A percentile compares a stretch with the other conserved stretches of the same genome.
Conservation (phyloP, 2,329 filamentous ascomycete species). For the Pezicula carpinea region DNA sequence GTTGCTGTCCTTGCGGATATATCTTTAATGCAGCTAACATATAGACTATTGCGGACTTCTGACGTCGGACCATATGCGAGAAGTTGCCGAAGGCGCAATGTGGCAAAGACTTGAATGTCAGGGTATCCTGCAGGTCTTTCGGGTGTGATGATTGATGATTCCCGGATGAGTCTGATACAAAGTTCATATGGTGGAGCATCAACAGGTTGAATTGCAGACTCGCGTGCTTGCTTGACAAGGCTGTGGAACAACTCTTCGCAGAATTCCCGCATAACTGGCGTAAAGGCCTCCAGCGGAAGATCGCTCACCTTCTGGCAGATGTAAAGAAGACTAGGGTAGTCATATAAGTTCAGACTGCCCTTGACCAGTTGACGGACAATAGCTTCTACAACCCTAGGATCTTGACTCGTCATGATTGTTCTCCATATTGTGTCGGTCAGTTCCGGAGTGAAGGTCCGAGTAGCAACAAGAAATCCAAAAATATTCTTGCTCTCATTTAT, state of each 20-base stretch:
- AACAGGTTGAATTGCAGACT: slow-evolving; percentile 30
- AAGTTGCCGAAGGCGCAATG: slow-evolving; percentile 56
- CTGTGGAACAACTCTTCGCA: slow-evolving; percentile 52
- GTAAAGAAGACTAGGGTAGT: slow-evolving; percentile 51
- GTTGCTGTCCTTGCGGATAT: slow-evolving; percentile 58
- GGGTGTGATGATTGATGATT: slow-evolving; percentile 56
- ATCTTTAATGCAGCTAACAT: slow-evolving; percentile 62
- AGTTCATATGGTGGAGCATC: slow-evolving; percentile 47
- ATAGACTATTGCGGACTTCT: slow-evolving; percentile 57
- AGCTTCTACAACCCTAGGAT: slow-evolving; percentile 79
- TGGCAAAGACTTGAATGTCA: slow-evolving; percentile 60
- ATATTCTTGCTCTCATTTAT: slow-evolving; percentile 79
- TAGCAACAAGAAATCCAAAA: slow-evolving; percentile 80
- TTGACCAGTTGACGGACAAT: slow-evolving; percentile 59
- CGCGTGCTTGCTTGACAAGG: slow-evolving; percentile 39
- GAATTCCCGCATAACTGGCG: slow-evolving; percentile 55
- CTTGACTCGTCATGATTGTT: slow-evolving; percentile 74
- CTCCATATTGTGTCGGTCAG: slow-evolving; percentile 83
- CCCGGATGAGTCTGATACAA: slow-evolving; percentile 65
- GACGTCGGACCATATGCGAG: slow-evolving; percentile 49
- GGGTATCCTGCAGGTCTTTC: slow-evolving; percentile 52
- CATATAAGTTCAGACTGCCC: slow-evolving; percentile 44
- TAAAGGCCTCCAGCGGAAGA: slow-evolving; percentile 60
- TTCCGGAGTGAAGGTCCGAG: slow-evolving; percentile 62
- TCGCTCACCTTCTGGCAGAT: slow-evolving; percentile 66